Percentiles rank a stretch among this genome's conserved stretches.
phyloP scores from a whole-genome alignment of 768 basidiomycete genomes.

The Pulveroboletus sp. region DNA sequence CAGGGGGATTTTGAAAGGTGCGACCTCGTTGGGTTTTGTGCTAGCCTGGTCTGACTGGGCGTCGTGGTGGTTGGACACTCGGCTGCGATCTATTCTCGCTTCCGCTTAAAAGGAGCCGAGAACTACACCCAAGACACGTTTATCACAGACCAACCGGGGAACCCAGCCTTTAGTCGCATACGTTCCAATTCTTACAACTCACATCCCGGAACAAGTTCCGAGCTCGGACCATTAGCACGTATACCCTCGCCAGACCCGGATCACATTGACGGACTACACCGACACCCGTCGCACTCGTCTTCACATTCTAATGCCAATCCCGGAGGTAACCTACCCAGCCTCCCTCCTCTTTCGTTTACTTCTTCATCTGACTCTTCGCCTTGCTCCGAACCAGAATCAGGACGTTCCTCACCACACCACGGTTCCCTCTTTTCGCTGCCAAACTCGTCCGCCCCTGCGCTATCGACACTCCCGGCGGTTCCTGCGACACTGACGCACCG shows the following conservation, averaged over 20 bases:
- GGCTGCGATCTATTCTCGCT: background rate
- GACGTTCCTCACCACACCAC: slow-evolving; percentile 34
- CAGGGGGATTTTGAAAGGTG: slow-evolving; percentile 85
- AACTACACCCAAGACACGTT: slow-evolving; percentile 65
- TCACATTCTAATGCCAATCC: slow-evolving; percentile 29
- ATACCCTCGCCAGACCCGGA: slow-evolving; percentile 84
- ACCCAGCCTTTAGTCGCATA: slow-evolving; percentile 46
- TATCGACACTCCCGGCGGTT: slow-evolving; percentile 54
- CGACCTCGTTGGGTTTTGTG: slow-evolving; percentile 1
- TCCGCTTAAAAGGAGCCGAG: slow-evolving; percentile 51
- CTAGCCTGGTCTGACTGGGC: slow-evolving; percentile 8
- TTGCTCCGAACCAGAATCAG: slow-evolving; percentile 37
- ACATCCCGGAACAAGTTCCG: slow-evolving; percentile 42
- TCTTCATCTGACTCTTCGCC: slow-evolving; percentile 32
- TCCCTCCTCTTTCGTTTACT: slow-evolving; percentile 62
- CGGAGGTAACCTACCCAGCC: slow-evolving; percentile 34
- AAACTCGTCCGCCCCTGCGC: slow-evolving; percentile 85
- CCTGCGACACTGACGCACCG: slow-evolving; percentile 64
- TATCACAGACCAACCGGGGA: slow-evolving; percentile 38
- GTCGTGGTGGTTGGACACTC: background rate
- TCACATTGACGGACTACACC: slow-evolving; percentile 83
- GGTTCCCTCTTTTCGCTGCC: slow-evolving; percentile 72
- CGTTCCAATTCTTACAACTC: slow-evolving; percentile 85
- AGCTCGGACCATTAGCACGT: slow-evolving; percentile 73
- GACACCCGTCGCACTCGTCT: slow-evolving; percentile 58